These are phyloP conservation scores for Chimonanthus praecox DNA, from an alignment of 164 flowering plant genomes.

Conservation along the genomic window DNA sequence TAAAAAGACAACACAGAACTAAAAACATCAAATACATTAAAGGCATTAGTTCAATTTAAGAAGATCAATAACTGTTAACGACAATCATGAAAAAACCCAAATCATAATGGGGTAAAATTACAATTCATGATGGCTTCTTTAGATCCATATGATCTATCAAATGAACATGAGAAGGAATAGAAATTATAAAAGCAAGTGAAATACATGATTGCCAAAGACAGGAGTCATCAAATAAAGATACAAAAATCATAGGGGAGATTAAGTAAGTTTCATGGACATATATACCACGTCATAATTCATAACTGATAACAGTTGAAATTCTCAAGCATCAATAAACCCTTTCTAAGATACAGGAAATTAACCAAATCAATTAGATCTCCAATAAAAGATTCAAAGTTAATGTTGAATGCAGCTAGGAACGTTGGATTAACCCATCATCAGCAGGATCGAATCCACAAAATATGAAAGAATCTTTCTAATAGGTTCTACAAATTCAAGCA, in stretches of 20 bases:
- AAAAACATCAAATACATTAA: background rate
- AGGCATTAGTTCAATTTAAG: background rate
- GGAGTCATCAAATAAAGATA: background rate
- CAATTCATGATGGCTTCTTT: background rate
- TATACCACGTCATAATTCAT: background rate
- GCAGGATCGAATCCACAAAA: background rate
- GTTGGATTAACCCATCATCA: background rate
- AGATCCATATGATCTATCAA: slow-evolving; percentile 3
- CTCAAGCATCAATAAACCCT: slow-evolving; percentile 4
- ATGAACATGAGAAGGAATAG: background rate
- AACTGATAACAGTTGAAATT: background rate
- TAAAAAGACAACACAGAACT: background rate
- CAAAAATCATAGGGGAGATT: background rate
- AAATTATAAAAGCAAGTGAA: background rate
- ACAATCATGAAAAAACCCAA: background rate
- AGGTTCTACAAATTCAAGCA: slow-evolving; percentile 3
- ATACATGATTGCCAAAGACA: background rate
- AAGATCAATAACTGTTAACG: background rate
- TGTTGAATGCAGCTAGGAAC: background rate
- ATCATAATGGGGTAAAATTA: background rate
- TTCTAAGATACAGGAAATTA: background rate
- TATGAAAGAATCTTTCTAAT: background rate
- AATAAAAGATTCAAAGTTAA: background rate
- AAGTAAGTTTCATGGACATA: background rate
- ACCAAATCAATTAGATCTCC: background rate